These are phyloP conservation scores for Chondrus crispus DNA, from an alignment of 23 red algal species.

Conservation along the genomic window DNA sequence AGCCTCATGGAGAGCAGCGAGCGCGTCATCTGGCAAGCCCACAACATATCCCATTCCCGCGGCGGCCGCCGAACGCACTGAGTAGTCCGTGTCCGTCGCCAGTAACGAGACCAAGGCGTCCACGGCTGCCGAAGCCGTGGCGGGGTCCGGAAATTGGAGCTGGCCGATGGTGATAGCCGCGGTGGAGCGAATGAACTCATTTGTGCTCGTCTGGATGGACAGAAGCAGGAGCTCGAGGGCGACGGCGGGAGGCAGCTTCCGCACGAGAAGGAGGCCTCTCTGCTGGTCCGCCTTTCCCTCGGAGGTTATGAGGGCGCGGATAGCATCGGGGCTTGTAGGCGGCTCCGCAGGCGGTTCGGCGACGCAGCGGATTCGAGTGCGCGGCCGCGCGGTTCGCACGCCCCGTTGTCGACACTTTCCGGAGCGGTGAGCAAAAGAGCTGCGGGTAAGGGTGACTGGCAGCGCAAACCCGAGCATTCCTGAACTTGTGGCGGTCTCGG, in stretches of 20 bases:
- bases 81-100: constrained; percentile 44
- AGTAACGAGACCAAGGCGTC: constrained; percentile 10
- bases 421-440: too few species aligned
- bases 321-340: background rate
- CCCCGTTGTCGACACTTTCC: too few species aligned
- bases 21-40: background rate
- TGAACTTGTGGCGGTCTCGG: too few species aligned
- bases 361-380: too few species aligned
- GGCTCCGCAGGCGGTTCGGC: constrained; percentile 19
- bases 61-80: constrained; percentile 62
- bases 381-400: too few species aligned
- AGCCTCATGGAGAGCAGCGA: constrained; percentile 26
- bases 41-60: constrained; percentile 66
- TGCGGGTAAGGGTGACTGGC: too few species aligned
- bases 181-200: constrained; percentile 71
- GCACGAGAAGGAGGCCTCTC: constrained; percentile 52
- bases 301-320: constrained; percentile 36
- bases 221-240: constrained; percentile 45
- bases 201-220: constrained; percentile 14
- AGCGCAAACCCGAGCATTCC: too few species aligned
- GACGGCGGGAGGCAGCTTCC: constrained; percentile 31
- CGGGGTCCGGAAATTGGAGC: constrained; percentile 27
- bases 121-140: constrained; percentile 8
- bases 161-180: constrained; percentile 60
- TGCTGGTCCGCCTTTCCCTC: constrained; percentile 51